phyloP scores from a whole-genome alignment of 1,284 basidiomycete genomes.

The Cystobasidium sp. region DNA sequence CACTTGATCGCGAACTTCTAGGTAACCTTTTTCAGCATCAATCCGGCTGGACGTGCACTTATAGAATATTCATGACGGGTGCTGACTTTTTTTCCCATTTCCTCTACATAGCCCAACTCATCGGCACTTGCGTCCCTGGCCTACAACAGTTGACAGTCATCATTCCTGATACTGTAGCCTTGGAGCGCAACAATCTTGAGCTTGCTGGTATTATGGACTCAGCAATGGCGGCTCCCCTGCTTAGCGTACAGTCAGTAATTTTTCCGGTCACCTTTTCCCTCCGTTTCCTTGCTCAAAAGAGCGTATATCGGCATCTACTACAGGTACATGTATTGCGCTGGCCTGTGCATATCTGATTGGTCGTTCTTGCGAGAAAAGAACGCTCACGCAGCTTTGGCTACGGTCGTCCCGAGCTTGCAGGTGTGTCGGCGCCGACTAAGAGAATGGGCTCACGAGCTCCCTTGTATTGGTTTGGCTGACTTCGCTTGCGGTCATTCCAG shows the following conservation, averaged over 20 bases:
- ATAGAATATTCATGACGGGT: not conserved
- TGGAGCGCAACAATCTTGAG: conserved; percentile 30
- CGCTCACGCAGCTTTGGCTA: conserved; percentile 17
- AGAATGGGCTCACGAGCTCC: not conserved
- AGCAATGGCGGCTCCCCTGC: conserved; percentile 20
- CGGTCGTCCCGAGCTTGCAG: conserved; percentile 33
- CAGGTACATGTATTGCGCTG: conserved; percentile 33
- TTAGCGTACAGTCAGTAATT: conserved; percentile 12
- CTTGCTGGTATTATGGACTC: conserved; percentile 29
- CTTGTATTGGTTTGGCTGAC: no score
- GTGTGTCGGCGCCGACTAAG: not conserved
- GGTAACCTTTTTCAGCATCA: not conserved
- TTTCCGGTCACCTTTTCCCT: no score
- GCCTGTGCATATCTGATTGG: conserved; percentile 25
- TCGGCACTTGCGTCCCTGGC: conserved; percentile 15
- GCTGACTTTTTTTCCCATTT: not conserved
- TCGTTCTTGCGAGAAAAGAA: conserved; percentile 21
- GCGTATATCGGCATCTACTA: not conserved
- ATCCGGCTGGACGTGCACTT: not conserved
- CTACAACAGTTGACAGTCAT: conserved; percentile 31
- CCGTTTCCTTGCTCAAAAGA: not conserved
- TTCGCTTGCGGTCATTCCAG: not conserved
- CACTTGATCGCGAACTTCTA: conserved; percentile 16
- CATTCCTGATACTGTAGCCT: conserved; percentile 29
- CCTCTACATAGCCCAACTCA: conserved; percentile 19